A percentile compares a stretch with the other conserved stretches of the same genome.
These are phyloP conservation scores for Cyberlindnera suaveolens DNA, from an alignment of 805 yeast genomes.

Conservation along the genomic window DNA sequence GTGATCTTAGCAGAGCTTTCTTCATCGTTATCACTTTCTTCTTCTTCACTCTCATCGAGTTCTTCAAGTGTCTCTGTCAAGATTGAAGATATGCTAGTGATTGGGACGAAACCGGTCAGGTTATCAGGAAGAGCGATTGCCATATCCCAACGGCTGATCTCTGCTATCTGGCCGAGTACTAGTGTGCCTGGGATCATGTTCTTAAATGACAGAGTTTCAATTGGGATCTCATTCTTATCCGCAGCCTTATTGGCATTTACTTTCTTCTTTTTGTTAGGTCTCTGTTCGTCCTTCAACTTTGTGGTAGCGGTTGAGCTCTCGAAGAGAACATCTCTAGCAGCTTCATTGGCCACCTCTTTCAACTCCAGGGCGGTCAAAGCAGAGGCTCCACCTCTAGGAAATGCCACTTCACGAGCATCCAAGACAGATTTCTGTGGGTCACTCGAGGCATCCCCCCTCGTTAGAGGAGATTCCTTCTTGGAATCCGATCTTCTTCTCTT, in stretches of 20 bases:
- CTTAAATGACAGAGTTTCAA: slow-evolving; percentile 60
- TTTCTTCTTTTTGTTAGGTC: slow-evolving; percentile 38
- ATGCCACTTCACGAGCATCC: slow-evolving; percentile 37
- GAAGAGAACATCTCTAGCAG: slow-evolving; percentile 78
- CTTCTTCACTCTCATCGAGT: slow-evolving; percentile 41
- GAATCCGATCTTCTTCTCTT: slow-evolving; percentile 47
- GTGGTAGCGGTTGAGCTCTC: slow-evolving; percentile 27
- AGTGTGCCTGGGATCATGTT: slow-evolving; percentile 63
- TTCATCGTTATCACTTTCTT: slow-evolving; percentile 32
- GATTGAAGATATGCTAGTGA: slow-evolving; percentile 63
- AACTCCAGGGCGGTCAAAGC: slow-evolving; percentile 85
- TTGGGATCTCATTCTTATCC: slow-evolving; percentile 31
- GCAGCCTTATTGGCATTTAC: slow-evolving; percentile 25
- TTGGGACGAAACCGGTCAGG: slow-evolving; percentile 70
- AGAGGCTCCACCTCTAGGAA: slow-evolving; percentile 95
- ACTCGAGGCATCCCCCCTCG: slow-evolving; percentile 33
- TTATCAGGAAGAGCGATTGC: slow-evolving; percentile 74
- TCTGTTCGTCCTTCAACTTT: slow-evolving; percentile 14
- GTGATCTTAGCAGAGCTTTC: slow-evolving; percentile 15
- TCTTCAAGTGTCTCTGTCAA: slow-evolving; percentile 52
- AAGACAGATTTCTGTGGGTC: slow-evolving; percentile 32
- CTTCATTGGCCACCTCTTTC: slow-evolving; percentile 90
- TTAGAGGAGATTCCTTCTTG: slow-evolving; percentile 32
- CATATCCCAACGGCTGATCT: slow-evolving; percentile 57
- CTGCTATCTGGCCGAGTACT: slow-evolving; percentile 70